Evolutionary conservation across 2,329 filamentous ascomycete species (phyloP).

Genomic region (Alternaria brassicae): DNA sequence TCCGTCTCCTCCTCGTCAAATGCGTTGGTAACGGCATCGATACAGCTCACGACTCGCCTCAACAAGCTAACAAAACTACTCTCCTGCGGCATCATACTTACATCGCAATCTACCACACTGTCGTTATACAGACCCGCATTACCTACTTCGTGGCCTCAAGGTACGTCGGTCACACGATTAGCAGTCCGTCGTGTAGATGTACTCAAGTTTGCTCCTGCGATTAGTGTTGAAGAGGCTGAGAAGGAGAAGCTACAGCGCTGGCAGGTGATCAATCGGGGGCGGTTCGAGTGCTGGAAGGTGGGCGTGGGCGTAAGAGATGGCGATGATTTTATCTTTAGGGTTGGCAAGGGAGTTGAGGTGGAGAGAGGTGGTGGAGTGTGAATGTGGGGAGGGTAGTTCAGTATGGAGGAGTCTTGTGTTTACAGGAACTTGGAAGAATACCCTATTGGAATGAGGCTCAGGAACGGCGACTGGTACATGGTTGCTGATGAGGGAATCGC

Average conservation of each 20-base stretch:
- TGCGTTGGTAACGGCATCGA: constrained; percentile 23
- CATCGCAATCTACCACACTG: constrained; percentile 20
- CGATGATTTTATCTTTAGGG: constrained; percentile 40
- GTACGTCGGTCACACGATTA: constrained; percentile 40
- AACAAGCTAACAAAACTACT: constrained; percentile 15
- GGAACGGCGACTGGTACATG: not conserved
- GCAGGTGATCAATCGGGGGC: constrained; percentile 46
- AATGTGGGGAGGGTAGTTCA: not conserved
- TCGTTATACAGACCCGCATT: constrained; percentile 22
- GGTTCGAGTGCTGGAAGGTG: constrained; percentile 47
- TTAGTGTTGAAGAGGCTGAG: constrained; percentile 50
- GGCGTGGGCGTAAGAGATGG: constrained; percentile 18
- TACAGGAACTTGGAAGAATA: not conserved
- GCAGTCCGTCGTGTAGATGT: constrained; percentile 45
- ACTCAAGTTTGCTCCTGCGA: constrained; percentile 46
- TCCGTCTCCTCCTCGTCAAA: constrained; percentile 1
- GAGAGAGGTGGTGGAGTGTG: constrained; percentile 9
- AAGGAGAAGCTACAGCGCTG: constrained; percentile 45
- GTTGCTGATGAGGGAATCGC: not conserved
- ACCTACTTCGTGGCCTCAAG: constrained; percentile 42
- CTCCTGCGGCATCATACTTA: constrained; percentile 21
- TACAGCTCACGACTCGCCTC: constrained; percentile 22
- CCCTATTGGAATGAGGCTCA: not conserved
- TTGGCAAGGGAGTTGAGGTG: constrained; percentile 26
- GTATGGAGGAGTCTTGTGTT: not conserved